Percentiles rank a stretch among this genome's conserved stretches.
phyloP scores from a whole-genome alignment of 2,329 filamentous ascomycete species.

The Colletotrichum higginsianum region DNA sequence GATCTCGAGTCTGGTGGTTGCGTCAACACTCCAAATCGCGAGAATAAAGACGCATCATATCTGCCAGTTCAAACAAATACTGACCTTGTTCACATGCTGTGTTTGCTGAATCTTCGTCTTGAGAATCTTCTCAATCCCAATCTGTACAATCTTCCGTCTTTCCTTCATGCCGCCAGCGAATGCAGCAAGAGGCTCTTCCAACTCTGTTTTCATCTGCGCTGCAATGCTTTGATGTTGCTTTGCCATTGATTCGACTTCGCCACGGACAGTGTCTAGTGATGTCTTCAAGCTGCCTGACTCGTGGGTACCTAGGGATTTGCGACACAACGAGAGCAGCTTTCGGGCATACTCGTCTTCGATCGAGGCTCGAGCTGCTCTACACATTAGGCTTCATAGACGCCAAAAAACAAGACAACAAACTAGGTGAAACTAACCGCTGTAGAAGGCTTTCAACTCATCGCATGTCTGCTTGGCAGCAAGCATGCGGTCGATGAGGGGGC shows the following conservation, averaged over 20 bases:
- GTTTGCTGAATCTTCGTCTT: constrained; percentile 96
- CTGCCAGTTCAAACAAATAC: constrained; percentile 44
- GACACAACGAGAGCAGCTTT: constrained; percentile 87
- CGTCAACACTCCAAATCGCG: constrained; percentile 31
- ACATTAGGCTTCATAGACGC: constrained; percentile 10
- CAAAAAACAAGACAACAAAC: not conserved
- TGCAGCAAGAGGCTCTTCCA: constrained; percentile 92
- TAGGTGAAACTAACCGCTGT: constrained; percentile 73
- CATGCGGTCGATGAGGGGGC: constrained; percentile 94
- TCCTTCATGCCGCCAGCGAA: constrained; percentile 98
- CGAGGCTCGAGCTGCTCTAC: constrained; percentile 79
- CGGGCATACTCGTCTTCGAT: constrained; percentile 98
- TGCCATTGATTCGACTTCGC: constrained; percentile 92
- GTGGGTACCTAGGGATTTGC: constrained; percentile 90
- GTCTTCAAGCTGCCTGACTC: constrained; percentile 87
- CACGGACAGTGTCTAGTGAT: constrained; percentile 89
- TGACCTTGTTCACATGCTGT: constrained; percentile 88
- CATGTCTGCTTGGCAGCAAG: constrained; percentile 93
- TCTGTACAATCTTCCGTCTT: constrained; percentile 94
- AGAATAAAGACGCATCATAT: not conserved
- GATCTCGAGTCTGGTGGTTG: constrained; percentile 80
- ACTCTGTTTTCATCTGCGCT: constrained; percentile 93
- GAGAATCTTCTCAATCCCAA: constrained; percentile 91
- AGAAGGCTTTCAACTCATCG: constrained; percentile 94
- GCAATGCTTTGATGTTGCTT: constrained; percentile 95